phyloP scores from a whole-genome alignment of 495 filamentous ascomycete species.

The Sphaerosporella brunnea region DNA sequence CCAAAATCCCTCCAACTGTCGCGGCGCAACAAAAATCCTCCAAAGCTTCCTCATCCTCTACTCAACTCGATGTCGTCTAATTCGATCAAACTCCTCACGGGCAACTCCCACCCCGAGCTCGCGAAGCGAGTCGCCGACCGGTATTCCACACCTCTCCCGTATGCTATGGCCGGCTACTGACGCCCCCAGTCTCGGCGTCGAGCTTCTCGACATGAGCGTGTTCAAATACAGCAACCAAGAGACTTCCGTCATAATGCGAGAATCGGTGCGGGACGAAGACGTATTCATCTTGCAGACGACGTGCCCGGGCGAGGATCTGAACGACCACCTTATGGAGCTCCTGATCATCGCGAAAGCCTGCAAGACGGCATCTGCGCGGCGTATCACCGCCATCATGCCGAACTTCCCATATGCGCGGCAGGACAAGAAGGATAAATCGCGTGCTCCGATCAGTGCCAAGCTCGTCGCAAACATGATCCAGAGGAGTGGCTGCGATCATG shows the following conservation, averaged over 20 bases:
- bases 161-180: background rate
- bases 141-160: conserved; percentile 31
- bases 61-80: conserved; percentile 43
- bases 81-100: conserved; percentile 89
- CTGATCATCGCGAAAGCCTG: conserved; percentile 98
- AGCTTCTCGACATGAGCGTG: conserved; percentile 82
- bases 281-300: conserved; percentile 96
- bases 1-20: too few species aligned
- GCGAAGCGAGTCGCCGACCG: conserved; percentile 80
- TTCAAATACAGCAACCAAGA: conserved; percentile 98
- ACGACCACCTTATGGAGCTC: conserved; percentile 96
- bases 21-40: too few species aligned
- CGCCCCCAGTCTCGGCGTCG: conserved; percentile 58
- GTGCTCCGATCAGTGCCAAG: conserved; percentile 26
- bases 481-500: conserved; percentile 34
- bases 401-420: conserved; percentile 96
- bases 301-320: conserved; percentile 87
- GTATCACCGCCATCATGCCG: conserved; percentile 81
- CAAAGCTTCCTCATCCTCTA: too few species aligned
- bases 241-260: conserved; percentile 90
- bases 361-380: conserved; percentile 77
- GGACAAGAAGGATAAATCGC: conserved; percentile 87
- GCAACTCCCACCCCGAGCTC: conserved; percentile 86
- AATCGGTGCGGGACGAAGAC: conserved; percentile 93
- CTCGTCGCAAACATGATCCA: conserved; percentile 29